Base-by-base conservation (phyloP, 208 protist genomes). In the Wallacemonas sp. region DNA sequence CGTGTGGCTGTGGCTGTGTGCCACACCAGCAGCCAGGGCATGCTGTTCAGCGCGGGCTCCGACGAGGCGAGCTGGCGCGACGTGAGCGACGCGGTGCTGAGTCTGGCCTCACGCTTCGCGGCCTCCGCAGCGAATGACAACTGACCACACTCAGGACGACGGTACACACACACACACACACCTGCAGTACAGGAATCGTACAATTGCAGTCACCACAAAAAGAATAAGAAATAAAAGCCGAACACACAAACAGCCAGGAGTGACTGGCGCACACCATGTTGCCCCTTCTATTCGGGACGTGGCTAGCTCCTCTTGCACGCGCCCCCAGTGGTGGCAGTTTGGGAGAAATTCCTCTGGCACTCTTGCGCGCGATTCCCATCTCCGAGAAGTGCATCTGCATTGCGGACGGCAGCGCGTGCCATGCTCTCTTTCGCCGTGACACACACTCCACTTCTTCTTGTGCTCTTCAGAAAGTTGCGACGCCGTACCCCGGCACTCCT, bases 1-100 rank as follows among this genome's bases (percentile, higher is more conserved):
- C 84, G 80, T 19, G 87, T 93, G 66, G 83, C 72, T 9, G 54
- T 93, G 56, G 77, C 71, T 55, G 67, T 93, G 29, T 83, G 72
- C 57, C 70, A 58, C 32, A 4, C 26, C 12, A 38, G 32, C 52
- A 76, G 76, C 5, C 83, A 84, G 47, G 85, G 74, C 27, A 88
- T 94, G 68, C 55, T 94, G 3, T 89, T 90, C 58, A 71, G 86
- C 43, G 70, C 82, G 1, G 38, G 73, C 11, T 66, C 72, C 43
- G 80, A 63, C 12, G 65, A 49, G 23, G 80, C 81, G 66, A 65
- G 70, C 8, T 24, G 87, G 46, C 69, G 34, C 6, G 48, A 63
- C 2, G 76, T 78, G 14, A 63, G 78, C 39, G 69, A 87, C 43
- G 81, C 73, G 12, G 73, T 91, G 62, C 73, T 70, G 49, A 64